phyloP scores from a whole-genome alignment of 176 grass and related monocot genomes.

The Thinopyrum elongatum region DNA sequence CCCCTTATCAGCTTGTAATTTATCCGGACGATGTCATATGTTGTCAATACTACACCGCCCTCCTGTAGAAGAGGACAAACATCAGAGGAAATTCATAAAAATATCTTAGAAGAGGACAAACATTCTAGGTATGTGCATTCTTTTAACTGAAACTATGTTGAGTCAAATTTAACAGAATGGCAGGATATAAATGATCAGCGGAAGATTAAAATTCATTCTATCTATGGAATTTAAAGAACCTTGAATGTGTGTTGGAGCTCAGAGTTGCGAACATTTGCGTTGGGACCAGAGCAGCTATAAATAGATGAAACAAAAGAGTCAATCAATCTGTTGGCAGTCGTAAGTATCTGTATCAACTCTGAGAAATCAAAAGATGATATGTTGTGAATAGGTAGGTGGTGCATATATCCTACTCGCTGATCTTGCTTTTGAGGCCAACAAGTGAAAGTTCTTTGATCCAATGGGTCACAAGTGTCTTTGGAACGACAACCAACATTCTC shows the following conservation, averaged over 20 bases:
- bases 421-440: conserved; percentile 42
- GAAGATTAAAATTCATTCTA: not conserved
- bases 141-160: not conserved
- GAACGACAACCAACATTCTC: conserved; percentile 54
- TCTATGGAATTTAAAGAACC: conserved; percentile 2
- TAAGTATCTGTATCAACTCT: not conserved
- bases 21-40: conserved; percentile 69
- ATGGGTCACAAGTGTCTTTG: conserved; percentile 57
- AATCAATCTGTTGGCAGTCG: not conserved
- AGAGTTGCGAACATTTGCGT: conserved; percentile 36
- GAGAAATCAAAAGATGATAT: not conserved
- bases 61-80: conserved; percentile 42
- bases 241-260: conserved; percentile 48
- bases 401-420: conserved; percentile 40
- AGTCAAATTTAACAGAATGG: not conserved
- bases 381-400: not conserved
- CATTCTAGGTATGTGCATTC: not conserved
- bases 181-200: not conserved
- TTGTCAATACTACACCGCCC: conserved; percentile 75
- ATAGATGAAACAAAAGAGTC: not conserved
- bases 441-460: conserved; percentile 59
- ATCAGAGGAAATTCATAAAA: not conserved
- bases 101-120: conserved; percentile 22
- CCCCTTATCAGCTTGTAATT: conserved; percentile 60
- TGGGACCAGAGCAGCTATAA: conserved; percentile 51